These are phyloP conservation scores for Chenopodium suecicum DNA, from an alignment of 148 eudicot species.

Conservation along the genomic window DNA sequence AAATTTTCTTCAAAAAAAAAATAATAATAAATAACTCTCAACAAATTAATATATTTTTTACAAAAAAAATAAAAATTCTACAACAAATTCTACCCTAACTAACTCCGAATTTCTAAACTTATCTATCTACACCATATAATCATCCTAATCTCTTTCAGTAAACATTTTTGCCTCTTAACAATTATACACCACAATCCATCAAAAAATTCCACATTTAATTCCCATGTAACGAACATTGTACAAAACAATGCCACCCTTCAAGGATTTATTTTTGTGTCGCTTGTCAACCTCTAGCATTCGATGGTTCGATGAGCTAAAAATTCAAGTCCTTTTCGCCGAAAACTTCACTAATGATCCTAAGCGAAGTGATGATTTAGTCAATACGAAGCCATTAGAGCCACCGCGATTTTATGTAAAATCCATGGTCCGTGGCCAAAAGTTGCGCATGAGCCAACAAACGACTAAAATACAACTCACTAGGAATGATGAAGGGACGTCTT, in stretches of 20 bases:
- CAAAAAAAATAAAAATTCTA: no score
- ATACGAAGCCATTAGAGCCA: background rate
- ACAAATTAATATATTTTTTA: no score
- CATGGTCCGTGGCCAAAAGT: background rate
- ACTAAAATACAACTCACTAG: background rate
- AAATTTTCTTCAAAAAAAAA: no score
- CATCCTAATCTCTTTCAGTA: no score
- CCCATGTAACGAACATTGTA: no score
- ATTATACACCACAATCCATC: no score
- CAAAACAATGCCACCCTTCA: background rate
- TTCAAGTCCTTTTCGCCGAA: background rate
- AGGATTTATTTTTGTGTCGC: background rate
- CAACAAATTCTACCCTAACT: no score
- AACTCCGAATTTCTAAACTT: no score
- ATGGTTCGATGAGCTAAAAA: slow-evolving; percentile 9
- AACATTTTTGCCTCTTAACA: no score
- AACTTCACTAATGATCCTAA: background rate
- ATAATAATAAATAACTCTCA: no score
- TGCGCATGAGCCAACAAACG: background rate
- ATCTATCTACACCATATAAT: no score
- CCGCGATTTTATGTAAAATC: slow-evolving; percentile 11
- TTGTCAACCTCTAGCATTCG: background rate
- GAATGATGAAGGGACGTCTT: background rate
- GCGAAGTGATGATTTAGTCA: background rate
- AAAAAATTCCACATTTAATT: no score